Base-by-base conservation (phyloP, 2,329 filamentous ascomycete genomes). In the Stromatinia cepivora region DNA sequence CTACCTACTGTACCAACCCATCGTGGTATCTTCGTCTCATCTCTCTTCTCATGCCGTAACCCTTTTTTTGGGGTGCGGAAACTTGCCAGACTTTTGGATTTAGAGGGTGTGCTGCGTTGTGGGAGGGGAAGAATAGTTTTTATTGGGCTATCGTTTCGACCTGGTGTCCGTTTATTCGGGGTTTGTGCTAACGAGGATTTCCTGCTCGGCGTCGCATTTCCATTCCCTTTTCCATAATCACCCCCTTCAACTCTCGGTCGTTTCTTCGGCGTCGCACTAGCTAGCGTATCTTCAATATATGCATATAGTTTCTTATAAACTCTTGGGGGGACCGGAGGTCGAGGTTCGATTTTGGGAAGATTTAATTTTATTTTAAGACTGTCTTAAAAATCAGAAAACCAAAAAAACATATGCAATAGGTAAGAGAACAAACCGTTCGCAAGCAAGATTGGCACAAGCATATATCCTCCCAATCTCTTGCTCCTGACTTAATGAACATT, bases 391-490 rank as follows among this genome's bases (percentile, higher is more conserved):
- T 8, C 22, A 46, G 9, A 45, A 53, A 28, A 28, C n/a, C 61
- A 20, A 10, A 7, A 2, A 13, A n/a, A 17, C 34, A 1, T 20
- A 3, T 10, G 13, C 7, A 42, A 36, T 8, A 2, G 7, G 9
- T 1, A 67, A 62, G 46, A 36, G 31, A 62, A 75, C 57, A 28
- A 81, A 92, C 91, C 92, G 87, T 75, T 94, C 92, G 78, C 94
- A 98, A 28, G 95, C 95, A 71, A 99, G 86, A 80, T 97, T 90
- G 20, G 92, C 91, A 78, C 93, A 97, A 5, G 90, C 91, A 79
- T 95, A 95, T 6, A 87, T 85, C 28, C 94, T 86, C n/a, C 90
- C 92, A 73, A 95, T 88, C 79, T 97, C 94, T 79, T 97, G 93
- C 69, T 96, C 92, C 4, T 89, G 85, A 78, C 93, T 96, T 66